A percentile compares a stretch with the other conserved stretches of the same genome.
Evolutionary conservation across 2,329 filamentous ascomycete species (phyloP).

Genomic region (Fusarium sp.): DNA sequence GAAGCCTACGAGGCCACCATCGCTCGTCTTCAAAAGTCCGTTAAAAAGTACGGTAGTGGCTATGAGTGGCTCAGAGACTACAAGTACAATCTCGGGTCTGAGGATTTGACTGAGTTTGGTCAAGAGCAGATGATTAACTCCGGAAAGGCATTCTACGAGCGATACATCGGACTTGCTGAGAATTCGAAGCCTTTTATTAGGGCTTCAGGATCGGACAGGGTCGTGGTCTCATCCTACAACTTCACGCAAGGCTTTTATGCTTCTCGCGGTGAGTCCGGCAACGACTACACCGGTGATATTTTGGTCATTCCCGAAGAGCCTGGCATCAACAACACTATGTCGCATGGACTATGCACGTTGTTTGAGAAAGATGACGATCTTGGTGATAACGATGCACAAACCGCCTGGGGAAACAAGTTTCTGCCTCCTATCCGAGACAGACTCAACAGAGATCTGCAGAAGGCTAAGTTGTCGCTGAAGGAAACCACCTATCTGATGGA

Average conservation of each 20-base stretch:
- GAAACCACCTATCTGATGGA: constrained; percentile 86
- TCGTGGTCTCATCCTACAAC: constrained; percentile 79
- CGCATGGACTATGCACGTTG: constrained; percentile 75
- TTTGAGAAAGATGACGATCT: constrained; percentile 73
- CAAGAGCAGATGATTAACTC: constrained; percentile 78
- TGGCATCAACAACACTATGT: constrained; percentile 83
- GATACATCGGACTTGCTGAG: constrained; percentile 74
- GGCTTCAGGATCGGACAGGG: constrained; percentile 75
- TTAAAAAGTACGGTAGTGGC: constrained; percentile 68
- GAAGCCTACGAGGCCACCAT: constrained; percentile 73
- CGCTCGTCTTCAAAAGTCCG: constrained; percentile 70
- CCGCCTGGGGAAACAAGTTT: constrained; percentile 72
- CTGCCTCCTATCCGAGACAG: constrained; percentile 74
- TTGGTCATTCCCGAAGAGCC: constrained; percentile 76
- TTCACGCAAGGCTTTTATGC: constrained; percentile 80
- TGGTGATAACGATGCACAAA: constrained; percentile 64
- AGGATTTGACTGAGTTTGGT: constrained; percentile 76
- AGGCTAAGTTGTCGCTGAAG: constrained; percentile 70
- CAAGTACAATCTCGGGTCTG: constrained; percentile 75
- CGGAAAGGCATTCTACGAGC: constrained; percentile 79
- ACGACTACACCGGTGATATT: constrained; percentile 66
- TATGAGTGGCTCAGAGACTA: constrained; percentile 80
- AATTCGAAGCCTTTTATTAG: constrained; percentile 75
- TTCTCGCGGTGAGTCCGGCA: constrained; percentile 52
- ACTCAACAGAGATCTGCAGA: constrained; percentile 75